These are phyloP conservation scores for Melaleuca quinquenervia DNA, from an alignment of 345 rosid species.

Conservation along the genomic window DNA sequence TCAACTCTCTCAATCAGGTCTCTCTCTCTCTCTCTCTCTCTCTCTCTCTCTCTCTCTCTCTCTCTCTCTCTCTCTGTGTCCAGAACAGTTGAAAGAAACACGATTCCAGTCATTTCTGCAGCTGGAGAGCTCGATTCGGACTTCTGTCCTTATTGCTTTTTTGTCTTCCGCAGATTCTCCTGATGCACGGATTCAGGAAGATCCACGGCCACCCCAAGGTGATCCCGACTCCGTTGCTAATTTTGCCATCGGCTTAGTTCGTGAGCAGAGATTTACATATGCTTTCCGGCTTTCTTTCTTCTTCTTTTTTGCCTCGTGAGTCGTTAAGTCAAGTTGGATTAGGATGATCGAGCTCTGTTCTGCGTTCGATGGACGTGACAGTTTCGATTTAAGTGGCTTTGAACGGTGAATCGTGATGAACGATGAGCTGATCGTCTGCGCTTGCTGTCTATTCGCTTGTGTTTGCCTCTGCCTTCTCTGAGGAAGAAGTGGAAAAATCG, in stretches of 20 bases:
- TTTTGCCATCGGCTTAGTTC: neutral
- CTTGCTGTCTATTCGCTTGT: neutral
- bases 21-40: neutral
- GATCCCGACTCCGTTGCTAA: neutral
- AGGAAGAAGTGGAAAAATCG: neutral
- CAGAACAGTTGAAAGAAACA: neutral
- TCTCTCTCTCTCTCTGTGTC: too few relatives aligned
- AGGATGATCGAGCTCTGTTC: neutral
- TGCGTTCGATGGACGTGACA: neutral
- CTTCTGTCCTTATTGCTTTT: neutral
- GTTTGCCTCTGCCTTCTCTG: neutral
- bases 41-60: neutral
- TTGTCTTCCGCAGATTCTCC: slow-evolving; percentile 16
- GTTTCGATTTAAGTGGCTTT: neutral
- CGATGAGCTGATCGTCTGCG: neutral
- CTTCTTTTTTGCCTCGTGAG: neutral
- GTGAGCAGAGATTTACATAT: neutral
- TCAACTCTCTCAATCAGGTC: slow-evolving; percentile 30
- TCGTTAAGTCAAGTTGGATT: neutral
- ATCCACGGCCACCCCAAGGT: neutral
- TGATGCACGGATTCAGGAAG: slow-evolving; percentile 36
- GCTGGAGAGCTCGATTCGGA: neutral
- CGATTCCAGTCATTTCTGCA: neutral
- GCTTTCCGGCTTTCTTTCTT: neutral
- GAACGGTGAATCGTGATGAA: neutral